phyloP scores from a whole-genome alignment of 345 rosid species.

The Pistacia integerrima region DNA sequence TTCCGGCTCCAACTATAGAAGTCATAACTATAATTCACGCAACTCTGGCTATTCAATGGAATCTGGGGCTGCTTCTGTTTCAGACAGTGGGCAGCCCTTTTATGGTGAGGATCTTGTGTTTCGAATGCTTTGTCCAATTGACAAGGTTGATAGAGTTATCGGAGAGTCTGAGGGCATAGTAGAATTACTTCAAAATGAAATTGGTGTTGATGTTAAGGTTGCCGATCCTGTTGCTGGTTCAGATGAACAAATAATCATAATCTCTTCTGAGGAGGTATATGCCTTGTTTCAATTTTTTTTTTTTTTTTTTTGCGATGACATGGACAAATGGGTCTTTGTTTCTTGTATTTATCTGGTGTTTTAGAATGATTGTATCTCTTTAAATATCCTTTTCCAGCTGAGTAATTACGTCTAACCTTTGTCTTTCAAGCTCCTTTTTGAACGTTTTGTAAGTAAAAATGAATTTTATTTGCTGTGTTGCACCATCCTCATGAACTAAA shows the following conservation, averaged over 20 bases:
- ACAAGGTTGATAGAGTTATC: constrained; percentile 64
- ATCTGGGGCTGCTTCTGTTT: constrained; percentile 42
- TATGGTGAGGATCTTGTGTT: constrained; percentile 84
- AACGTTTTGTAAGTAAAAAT: not conserved
- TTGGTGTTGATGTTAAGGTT: constrained; percentile 89
- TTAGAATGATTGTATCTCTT: not conserved
- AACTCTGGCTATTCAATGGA: constrained; percentile 53
- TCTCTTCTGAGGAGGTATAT: constrained; percentile 93
- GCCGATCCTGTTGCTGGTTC: constrained; percentile 80
- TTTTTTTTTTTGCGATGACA: constrained; percentile 8
- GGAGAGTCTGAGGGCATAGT: constrained; percentile 80
- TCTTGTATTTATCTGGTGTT: constrained; percentile 7
- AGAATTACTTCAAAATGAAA: constrained; percentile 81
- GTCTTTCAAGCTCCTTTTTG: constrained; percentile 1
- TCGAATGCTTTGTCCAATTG: constrained; percentile 87
- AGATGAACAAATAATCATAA: constrained; percentile 79
- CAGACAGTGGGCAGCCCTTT: constrained; percentile 58
- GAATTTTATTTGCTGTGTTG: not conserved
- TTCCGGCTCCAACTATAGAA: constrained; percentile 51
- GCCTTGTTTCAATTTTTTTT: not conserved
- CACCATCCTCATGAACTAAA: constrained; percentile 6
- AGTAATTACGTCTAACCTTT: not conserved
- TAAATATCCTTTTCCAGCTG: not conserved
- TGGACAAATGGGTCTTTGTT: not conserved
- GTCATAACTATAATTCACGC: constrained; percentile 53